Conservation (phyloP, 179 eudicot species). For the Vitellaria paradoxa region DNA sequence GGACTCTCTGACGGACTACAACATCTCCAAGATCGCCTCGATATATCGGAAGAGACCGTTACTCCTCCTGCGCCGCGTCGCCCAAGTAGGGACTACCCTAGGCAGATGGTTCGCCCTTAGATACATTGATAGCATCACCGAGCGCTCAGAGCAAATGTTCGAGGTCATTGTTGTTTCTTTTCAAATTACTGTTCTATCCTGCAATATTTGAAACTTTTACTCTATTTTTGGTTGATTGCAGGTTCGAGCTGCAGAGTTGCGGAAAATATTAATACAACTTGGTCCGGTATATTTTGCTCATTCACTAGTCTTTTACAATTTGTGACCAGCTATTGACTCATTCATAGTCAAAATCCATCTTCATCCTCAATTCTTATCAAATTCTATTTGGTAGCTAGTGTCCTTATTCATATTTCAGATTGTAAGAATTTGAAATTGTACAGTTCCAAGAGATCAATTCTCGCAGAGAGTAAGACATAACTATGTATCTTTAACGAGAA, state of each 20-base stretch:
- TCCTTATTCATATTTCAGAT: background rate
- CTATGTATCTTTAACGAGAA: too few relatives aligned
- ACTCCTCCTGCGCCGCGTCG: constrained; percentile 53
- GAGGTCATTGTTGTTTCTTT: constrained; percentile 38
- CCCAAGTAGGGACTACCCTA: constrained; percentile 62
- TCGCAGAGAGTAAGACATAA: background rate
- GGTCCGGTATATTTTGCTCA: constrained; percentile 63
- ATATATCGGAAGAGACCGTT: constrained; percentile 60
- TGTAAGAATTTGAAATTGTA: background rate
- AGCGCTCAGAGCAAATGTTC: constrained; percentile 69
- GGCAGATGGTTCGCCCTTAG: constrained; percentile 76
- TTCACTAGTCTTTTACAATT: background rate
- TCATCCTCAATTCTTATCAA: background rate
- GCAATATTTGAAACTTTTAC: background rate
- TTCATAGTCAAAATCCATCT: background rate
- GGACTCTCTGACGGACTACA: constrained; percentile 63
- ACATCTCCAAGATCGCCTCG: constrained; percentile 43
- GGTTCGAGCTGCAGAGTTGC: constrained; percentile 93
- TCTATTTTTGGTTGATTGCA: constrained; percentile 27
- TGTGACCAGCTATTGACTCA: background rate
- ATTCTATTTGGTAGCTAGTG: background rate
- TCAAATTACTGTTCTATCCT: background rate
- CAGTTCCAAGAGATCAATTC: background rate
- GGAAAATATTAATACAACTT: constrained; percentile 75
- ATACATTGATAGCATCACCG: constrained; percentile 54